Percentiles rank a stretch among this genome's conserved stretches.
Conservation (phyloP, 1,284 basidiomycete species). For the Bjerkandera adusta region DNA sequence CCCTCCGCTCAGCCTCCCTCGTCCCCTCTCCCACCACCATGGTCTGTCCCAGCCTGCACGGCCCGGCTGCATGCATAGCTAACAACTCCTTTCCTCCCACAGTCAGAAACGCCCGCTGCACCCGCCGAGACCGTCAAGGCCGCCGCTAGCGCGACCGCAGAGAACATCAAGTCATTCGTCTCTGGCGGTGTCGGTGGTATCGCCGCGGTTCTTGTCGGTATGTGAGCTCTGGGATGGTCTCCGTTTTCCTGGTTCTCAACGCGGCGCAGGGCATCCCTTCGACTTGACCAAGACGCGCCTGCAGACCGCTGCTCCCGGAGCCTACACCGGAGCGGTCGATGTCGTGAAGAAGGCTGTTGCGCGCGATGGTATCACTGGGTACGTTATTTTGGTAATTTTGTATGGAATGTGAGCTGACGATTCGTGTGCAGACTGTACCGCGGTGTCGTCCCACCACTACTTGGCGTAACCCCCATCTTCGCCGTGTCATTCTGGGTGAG, state of each 20-base stretch:
- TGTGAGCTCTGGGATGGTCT: constrained; percentile 28
- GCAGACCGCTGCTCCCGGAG: constrained; percentile 90
- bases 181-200: constrained; percentile 92
- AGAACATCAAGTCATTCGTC: constrained; percentile 81
- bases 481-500: constrained; percentile 97
- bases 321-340: constrained; percentile 92
- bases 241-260: not conserved
- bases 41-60: too few species aligned
- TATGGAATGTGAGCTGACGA: not conserved
- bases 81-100: not conserved
- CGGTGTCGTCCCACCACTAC: constrained; percentile 93
- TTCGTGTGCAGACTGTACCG: constrained; percentile 75
- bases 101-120: constrained; percentile 22
- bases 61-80: not conserved
- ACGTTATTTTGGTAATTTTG: constrained; percentile 26
- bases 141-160: constrained; percentile 40
- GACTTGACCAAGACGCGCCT: constrained; percentile 96
- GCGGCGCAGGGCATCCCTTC: constrained; percentile 86
- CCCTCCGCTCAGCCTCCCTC: too few species aligned
- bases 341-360: constrained; percentile 90
- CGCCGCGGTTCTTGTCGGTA: constrained; percentile 85
- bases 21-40: constrained; percentile 17
- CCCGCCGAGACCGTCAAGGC: constrained; percentile 24
- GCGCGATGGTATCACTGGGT: constrained; percentile 90
- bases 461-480: constrained; percentile 98